Evolutionary conservation across 495 filamentous ascomycete species (phyloP).

Genomic region (Penicillium mononematosum): DNA sequence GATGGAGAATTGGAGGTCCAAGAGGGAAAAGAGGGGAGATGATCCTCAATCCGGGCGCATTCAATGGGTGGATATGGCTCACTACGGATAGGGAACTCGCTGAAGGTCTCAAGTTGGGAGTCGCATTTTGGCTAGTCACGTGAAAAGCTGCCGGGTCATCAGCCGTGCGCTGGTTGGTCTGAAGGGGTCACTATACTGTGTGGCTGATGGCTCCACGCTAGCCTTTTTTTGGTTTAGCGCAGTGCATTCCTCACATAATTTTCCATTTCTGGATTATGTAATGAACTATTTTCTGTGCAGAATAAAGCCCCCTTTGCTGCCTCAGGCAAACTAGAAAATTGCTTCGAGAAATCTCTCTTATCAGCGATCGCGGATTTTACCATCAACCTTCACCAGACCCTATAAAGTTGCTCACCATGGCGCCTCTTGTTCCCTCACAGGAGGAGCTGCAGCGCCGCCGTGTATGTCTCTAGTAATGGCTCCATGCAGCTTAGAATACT

Average conservation of each 20-base stretch:
- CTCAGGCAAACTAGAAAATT: slow-evolving; percentile 36
- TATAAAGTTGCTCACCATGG: slow-evolving; percentile 38
- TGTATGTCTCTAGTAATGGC: slow-evolving; percentile 31
- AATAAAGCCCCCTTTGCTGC: slow-evolving; percentile 25
- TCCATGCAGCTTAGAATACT: slow-evolving; percentile 9
- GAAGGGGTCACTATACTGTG: slow-evolving; percentile 21
- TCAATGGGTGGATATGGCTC: slow-evolving; percentile 39
- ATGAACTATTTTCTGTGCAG: slow-evolving; percentile 1
- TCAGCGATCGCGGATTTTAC: slow-evolving; percentile 38
- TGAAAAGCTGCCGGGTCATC: slow-evolving; percentile 43
- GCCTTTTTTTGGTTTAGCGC: neutral
- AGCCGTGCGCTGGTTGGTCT: slow-evolving; percentile 42
- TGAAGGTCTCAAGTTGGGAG: slow-evolving; percentile 35
- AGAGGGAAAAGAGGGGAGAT: slow-evolving; percentile 29
- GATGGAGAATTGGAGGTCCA: slow-evolving; percentile 26
- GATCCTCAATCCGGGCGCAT: slow-evolving; percentile 47
- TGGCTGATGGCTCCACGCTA: neutral
- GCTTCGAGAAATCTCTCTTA: slow-evolving; percentile 40
- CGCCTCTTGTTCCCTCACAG: slow-evolving; percentile 47
- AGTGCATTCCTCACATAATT: neutral
- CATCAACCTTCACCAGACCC: slow-evolving; percentile 18
- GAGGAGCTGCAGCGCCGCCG: slow-evolving; percentile 52
- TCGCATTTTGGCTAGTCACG: slow-evolving; percentile 48
- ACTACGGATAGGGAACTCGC: slow-evolving; percentile 36
- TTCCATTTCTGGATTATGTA: neutral